Base-by-base conservation (phyloP, 345 rosid genomes). In the Aethionema arabicum region DNA sequence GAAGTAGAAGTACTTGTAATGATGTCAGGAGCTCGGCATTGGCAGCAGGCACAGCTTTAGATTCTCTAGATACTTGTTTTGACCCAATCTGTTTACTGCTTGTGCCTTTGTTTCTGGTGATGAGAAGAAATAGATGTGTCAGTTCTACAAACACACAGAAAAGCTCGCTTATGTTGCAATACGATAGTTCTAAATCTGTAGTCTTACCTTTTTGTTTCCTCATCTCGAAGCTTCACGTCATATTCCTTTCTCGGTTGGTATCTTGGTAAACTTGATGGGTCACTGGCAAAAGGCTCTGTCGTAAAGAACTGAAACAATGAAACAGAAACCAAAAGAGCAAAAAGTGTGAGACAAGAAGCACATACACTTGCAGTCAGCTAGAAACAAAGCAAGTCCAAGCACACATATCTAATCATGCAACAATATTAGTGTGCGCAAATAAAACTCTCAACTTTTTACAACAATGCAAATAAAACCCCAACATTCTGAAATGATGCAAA, bases 231-330 rank as follows among this genome's bases (percentile, higher is more conserved):
- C 65, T 78, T 85, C 48, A 59, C 77, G 77, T 85, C 87, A 40
- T 76, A 69, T 56, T 85, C 90, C 63, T 85, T 85, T 61, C 82
- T 82, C 15, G 85, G 82, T 68, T 72, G 87, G 64, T 85, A 77
- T 72, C 75, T 82, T 5, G 90, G 90, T 77, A 85, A 78, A 67
- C 76, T 78, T 57, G 85, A 75, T 48, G 85, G 90, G 4, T 78
- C 81, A 21, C 90, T 73, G 7, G 90, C 83, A 56, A 82, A 79
- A 71, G 90, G 85, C 10, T 52, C 43, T 55, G 78, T 77, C 0
- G 77, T 77, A 68, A 82, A 82, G 65, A 82, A 82, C 90, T 85
- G 61, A 47, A 52, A 29, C 13, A 65, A 29, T 13, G 11, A 33
- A 66, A n/a, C 29, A 12, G 27, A 63, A 42, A 52, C 32, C 8